Evolutionary conservation across 345 rosid species (phyloP).

Genomic region (Erodium maritimum): DNA sequence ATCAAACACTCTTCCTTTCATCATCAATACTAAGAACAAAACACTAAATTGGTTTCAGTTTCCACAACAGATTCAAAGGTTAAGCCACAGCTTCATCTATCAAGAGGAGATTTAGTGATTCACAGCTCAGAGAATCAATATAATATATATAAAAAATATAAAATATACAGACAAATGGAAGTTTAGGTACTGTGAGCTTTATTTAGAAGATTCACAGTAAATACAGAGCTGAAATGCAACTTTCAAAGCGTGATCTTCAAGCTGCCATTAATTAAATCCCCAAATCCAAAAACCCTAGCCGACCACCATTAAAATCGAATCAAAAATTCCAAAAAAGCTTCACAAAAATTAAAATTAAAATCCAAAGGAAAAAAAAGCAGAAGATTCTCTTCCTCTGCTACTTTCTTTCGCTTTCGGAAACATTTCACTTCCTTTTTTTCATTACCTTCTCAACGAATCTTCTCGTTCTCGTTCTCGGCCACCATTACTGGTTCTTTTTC

Average conservation of each 20-base stretch:
- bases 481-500: neutral
- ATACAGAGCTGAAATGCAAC: conserved; percentile 24
- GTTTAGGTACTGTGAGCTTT: neutral
- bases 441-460: neutral
- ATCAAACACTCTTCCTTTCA: neutral
- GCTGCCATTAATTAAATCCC: conserved; percentile 16
- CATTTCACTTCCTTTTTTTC: neutral
- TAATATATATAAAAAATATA: too few relatives aligned
- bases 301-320: conserved; percentile 34
- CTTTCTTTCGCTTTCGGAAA: neutral
- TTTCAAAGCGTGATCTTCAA: conserved; percentile 53
- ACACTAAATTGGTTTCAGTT: neutral
- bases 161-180: neutral
- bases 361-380: neutral
- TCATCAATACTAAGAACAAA: conserved; percentile 1
- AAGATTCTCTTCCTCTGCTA: neutral
- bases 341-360: too few relatives aligned
- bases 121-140: neutral
- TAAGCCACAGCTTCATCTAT: neutral
- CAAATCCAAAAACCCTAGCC: conserved; percentile 15
- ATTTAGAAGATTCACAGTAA: conserved; percentile 4
- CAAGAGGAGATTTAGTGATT: neutral
- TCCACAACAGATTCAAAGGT: too few relatives aligned
- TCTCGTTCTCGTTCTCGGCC: neutral
- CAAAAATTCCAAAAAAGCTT: conserved; percentile 9